Evolutionary conservation across 2,329 filamentous ascomycete species (phyloP).

Genomic region (Arthrobotrys entomopaga): DNA sequence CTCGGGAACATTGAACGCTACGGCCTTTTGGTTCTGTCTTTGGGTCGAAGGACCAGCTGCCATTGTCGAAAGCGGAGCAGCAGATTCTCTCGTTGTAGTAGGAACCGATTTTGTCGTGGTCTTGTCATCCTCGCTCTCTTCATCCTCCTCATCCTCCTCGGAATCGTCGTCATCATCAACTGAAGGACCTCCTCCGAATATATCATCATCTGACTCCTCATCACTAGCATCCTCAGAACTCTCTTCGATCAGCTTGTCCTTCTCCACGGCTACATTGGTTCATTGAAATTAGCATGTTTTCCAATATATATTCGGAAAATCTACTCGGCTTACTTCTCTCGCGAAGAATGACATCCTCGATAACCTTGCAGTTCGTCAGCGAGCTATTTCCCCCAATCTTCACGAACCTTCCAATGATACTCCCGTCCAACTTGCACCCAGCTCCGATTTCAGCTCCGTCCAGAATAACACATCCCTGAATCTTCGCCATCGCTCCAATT

Average conservation of each 20-base stretch:
- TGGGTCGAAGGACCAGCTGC: neutral
- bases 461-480: slow-evolving; percentile 91
- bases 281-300: slow-evolving; percentile 70
- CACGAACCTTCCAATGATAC: slow-evolving; percentile 82
- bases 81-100: slow-evolving; percentile 40
- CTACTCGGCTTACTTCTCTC: slow-evolving; percentile 54
- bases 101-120: slow-evolving; percentile 41
- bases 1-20: slow-evolving; percentile 3
- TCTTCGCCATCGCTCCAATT: slow-evolving; percentile 83
- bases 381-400: slow-evolving; percentile 93
- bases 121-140: slow-evolving; percentile 37
- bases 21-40: slow-evolving; percentile 2
- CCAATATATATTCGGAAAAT: slow-evolving; percentile 69
- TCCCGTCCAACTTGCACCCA: slow-evolving; percentile 84
- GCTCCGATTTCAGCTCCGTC: slow-evolving; percentile 87
- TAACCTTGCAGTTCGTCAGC: slow-evolving; percentile 86
- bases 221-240: slow-evolving; percentile 66
- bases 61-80: slow-evolving; percentile 4
- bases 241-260: slow-evolving; percentile 39
- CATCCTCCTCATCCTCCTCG: slow-evolving; percentile 47
- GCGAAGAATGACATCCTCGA: slow-evolving; percentile 72
- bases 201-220: slow-evolving; percentile 60
- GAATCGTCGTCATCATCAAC: slow-evolving; percentile 53
- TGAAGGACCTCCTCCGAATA: slow-evolving; percentile 71
- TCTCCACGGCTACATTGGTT: slow-evolving; percentile 30